These are phyloP conservation scores for Cladosporium sphaerospermum DNA, from an alignment of 2,329 filamentous ascomycete species.

Conservation along the genomic window DNA sequence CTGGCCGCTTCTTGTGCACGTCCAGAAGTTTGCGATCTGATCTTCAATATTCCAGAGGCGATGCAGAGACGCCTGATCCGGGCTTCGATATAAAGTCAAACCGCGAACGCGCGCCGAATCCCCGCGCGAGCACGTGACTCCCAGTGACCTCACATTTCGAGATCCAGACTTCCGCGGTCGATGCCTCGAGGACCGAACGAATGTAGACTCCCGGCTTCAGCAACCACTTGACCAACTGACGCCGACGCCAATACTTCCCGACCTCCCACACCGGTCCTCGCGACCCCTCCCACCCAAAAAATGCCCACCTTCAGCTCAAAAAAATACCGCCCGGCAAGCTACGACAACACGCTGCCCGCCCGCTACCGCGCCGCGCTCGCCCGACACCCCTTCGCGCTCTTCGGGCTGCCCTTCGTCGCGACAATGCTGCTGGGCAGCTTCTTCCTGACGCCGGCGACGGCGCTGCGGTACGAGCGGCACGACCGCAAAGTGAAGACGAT, in stretches of 20 bases:
- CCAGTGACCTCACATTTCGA: neutral
- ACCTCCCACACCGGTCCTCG: neutral
- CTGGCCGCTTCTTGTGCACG: too few species aligned
- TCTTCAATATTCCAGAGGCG: too few species aligned
- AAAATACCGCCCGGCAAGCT: conserved; percentile 58
- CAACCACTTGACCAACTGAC: neutral
- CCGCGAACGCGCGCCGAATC: neutral
- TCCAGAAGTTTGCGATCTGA: too few species aligned
- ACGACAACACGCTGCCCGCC: conserved; percentile 63
- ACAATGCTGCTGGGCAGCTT: conserved; percentile 91
- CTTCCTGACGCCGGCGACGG: conserved; percentile 87
- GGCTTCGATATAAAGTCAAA: neutral
- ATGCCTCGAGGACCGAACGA: neutral
- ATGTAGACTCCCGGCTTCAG: neutral
- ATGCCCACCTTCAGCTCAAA: conserved; percentile 33
- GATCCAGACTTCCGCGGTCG: neutral
- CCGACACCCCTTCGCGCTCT: conserved; percentile 81
- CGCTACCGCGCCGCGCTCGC: conserved; percentile 70
- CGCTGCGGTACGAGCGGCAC: conserved; percentile 86
- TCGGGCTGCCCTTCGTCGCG: conserved; percentile 85
- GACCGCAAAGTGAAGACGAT: conserved; percentile 84
- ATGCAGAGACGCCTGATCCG: too few species aligned
- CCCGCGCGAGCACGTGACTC: neutral
- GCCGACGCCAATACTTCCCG: neutral
- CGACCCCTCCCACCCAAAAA: neutral